phyloP scores from a whole-genome alignment of 2,329 filamentous ascomycete species.

The Epicoccum sorghinum region DNA sequence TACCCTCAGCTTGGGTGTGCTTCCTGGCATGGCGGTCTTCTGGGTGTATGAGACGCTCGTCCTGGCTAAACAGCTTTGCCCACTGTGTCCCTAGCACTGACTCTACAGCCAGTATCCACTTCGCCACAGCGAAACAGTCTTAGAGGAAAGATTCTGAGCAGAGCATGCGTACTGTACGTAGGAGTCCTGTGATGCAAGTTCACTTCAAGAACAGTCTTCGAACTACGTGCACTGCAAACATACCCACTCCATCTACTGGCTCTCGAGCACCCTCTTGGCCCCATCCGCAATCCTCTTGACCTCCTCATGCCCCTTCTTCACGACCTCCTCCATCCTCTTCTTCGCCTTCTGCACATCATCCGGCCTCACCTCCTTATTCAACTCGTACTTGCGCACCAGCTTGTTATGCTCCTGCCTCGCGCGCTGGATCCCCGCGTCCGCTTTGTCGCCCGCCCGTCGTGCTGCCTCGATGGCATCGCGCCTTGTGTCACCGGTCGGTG shows the following conservation, averaged over 20 bases:
- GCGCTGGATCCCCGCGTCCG: slow-evolving; percentile 49
- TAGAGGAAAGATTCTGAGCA: too few species aligned
- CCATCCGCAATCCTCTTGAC: slow-evolving; percentile 57
- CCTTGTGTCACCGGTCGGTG: slow-evolving; percentile 63
- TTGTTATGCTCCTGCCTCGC: slow-evolving; percentile 57
- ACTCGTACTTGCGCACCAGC: slow-evolving; percentile 52
- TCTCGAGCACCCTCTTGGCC: slow-evolving; percentile 55
- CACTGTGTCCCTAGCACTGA: too few species aligned
- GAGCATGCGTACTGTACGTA: too few species aligned
- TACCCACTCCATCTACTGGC: slow-evolving; percentile 23
- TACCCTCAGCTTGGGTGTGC: too few species aligned
- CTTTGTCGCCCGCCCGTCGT: slow-evolving; percentile 51
- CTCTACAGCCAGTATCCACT: too few species aligned
- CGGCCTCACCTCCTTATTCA: slow-evolving; percentile 51
- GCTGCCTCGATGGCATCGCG: slow-evolving; percentile 49
- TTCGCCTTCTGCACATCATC: slow-evolving; percentile 58
- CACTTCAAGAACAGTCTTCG: too few species aligned
- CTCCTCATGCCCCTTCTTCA: slow-evolving; percentile 55
- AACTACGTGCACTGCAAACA: too few species aligned
- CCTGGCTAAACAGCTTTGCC: too few species aligned
- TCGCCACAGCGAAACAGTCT: too few species aligned
- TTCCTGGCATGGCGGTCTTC: too few species aligned
- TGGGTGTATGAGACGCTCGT: too few species aligned
- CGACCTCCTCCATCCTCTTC: slow-evolving; percentile 57
- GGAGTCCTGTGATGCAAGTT: too few species aligned